These are phyloP conservation scores for Cicer judaicum DNA, from an alignment of 306 rosid genomes.

Conservation along the genomic window DNA sequence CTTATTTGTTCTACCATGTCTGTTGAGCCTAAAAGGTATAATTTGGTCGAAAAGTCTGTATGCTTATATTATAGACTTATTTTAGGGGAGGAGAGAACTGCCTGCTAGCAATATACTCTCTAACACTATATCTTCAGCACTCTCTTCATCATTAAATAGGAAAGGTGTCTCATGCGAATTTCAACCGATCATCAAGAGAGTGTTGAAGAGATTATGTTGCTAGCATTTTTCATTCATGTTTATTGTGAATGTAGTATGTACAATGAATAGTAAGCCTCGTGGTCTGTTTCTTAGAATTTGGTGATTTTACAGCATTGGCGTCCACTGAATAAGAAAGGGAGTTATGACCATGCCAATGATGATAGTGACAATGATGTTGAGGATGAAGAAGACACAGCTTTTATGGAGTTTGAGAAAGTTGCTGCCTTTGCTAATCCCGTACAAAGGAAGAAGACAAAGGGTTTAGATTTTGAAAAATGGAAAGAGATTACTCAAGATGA, in stretches of 20 bases:
- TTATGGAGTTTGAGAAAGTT: constrained; percentile 55
- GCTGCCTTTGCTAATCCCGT: constrained; percentile 68
- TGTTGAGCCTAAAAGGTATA: constrained; percentile 17
- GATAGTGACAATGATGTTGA: constrained; percentile 44
- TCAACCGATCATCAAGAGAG: background rate
- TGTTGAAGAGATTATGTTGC: background rate
- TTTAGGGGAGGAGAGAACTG: background rate
- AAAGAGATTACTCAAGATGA: constrained; percentile 58
- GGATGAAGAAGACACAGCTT: constrained; percentile 55
- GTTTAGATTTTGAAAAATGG: constrained; percentile 70
- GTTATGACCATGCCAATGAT: constrained; percentile 23
- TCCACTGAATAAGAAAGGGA: constrained; percentile 55
- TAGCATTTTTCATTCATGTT: background rate
- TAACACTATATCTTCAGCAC: background rate
- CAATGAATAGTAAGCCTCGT: constrained; percentile 17
- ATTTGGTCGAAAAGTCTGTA: background rate
- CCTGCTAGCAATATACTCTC: background rate
- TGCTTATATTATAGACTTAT: background rate
- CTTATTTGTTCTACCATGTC: background rate
- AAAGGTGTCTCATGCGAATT: background rate
- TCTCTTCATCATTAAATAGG: background rate
- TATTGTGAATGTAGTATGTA: constrained; percentile 26
- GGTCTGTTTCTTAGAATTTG: constrained; percentile 40
- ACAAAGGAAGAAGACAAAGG: constrained; percentile 66
- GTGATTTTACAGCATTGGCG: constrained; percentile 76